phyloP scores from a whole-genome alignment of 139 green algal species.

The Chlamydomonas sp. region DNA sequence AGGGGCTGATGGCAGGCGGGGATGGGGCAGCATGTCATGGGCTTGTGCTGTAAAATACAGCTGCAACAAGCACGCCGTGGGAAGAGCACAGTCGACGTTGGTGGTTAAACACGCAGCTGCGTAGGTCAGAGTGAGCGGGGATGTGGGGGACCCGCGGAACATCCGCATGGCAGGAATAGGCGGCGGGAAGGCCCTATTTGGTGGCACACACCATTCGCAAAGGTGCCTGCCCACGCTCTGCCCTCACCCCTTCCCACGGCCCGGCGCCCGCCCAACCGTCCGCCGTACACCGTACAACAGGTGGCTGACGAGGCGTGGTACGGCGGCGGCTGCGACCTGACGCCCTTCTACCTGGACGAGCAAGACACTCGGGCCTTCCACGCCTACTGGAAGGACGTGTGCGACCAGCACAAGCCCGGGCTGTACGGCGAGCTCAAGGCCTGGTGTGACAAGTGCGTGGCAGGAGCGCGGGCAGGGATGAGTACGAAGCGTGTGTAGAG shows the following conservation, averaged over 20 bases:
- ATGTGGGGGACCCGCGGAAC: no score
- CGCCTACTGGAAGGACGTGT: conserved; percentile 78
- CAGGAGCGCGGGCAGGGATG: no score
- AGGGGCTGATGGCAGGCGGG: background rate
- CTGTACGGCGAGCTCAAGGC: conserved; percentile 90
- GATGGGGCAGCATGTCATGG: background rate
- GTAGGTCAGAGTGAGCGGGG: no score
- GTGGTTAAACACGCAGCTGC: no score
- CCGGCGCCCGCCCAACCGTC: background rate
- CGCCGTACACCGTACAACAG: conserved; percentile 32
- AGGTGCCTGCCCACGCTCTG: background rate
- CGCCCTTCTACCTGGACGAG: conserved; percentile 89
- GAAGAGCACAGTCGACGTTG: no score
- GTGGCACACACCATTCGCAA: background rate
- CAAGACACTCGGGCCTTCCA: conserved; percentile 88
- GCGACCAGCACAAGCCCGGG: conserved; percentile 73
- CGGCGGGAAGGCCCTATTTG: no score
- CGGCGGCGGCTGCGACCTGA: conserved; percentile 96
- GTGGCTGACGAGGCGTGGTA: conserved; percentile 87
- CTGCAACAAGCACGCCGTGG: no score
- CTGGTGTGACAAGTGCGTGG: conserved; percentile 87
- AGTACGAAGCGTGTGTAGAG: no score
- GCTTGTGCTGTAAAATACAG: no score
- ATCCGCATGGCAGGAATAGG: no score
- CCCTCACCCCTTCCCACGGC: background rate